Conservation (phyloP, 768 basidiomycete species). For the Phylloporus arenicola region DNA sequence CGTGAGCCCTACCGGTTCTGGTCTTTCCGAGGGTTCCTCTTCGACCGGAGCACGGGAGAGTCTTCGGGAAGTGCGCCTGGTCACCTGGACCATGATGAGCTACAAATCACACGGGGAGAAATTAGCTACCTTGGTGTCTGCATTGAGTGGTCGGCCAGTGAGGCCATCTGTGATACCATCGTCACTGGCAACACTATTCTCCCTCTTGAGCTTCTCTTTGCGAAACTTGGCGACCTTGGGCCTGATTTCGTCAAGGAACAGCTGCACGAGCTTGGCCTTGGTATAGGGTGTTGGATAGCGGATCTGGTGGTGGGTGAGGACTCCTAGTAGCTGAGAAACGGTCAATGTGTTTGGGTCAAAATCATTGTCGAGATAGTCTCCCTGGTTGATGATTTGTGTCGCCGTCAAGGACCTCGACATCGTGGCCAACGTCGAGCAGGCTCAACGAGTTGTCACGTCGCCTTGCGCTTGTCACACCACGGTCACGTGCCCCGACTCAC, state of each 20-base stretch:
- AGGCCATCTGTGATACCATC: conserved; percentile 78
- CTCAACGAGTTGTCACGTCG: neutral
- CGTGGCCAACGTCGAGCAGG: conserved; percentile 20
- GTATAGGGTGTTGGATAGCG: conserved; percentile 69
- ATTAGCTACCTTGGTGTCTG: conserved; percentile 39
- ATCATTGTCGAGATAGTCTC: conserved; percentile 74
- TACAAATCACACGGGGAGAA: conserved; percentile 3
- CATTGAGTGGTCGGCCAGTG: conserved; percentile 66
- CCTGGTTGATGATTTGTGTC: conserved; percentile 65
- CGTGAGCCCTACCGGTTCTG: conserved; percentile 50
- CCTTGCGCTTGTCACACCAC: conserved; percentile 2
- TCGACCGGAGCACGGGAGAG: conserved; percentile 53
- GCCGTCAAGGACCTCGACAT: conserved; percentile 74
- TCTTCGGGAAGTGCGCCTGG: conserved; percentile 58
- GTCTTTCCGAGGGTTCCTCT: conserved; percentile 37
- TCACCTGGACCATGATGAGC: conserved; percentile 13
- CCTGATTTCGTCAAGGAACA: conserved; percentile 77
- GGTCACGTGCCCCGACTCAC: conserved; percentile 20
- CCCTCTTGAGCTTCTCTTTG: conserved; percentile 58
- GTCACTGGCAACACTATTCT: conserved; percentile 70
- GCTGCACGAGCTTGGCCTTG: conserved; percentile 68
- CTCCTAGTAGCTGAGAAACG: conserved; percentile 73
- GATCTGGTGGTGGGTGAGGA: conserved; percentile 73
- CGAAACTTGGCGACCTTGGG: conserved; percentile 50
- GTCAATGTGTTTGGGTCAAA: conserved; percentile 73